Evolutionary conservation across 371 early-diverging fungal species (phyloP).

Genomic region (Dichotomocladium elegans): DNA sequence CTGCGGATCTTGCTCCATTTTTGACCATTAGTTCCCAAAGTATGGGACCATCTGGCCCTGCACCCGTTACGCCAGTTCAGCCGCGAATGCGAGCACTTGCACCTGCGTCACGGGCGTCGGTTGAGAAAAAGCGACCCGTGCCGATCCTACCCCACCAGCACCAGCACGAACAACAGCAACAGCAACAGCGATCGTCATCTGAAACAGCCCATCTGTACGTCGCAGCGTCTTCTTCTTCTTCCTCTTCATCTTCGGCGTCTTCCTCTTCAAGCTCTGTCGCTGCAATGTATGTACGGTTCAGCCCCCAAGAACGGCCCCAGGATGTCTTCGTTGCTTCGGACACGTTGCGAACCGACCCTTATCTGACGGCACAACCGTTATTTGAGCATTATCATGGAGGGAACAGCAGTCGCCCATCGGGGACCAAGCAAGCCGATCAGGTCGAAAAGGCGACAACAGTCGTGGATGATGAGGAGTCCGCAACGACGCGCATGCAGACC

Average conservation of each 20-base stretch:
- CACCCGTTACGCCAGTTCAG: constrained; percentile 1
- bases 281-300: constrained; percentile 12
- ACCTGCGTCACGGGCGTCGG: background rate
- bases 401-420: background rate
- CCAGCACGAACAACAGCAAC: background rate
- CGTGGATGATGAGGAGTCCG: background rate
- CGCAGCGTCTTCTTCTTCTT: background rate
- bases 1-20: constrained; percentile 8
- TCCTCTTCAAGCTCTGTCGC: constrained; percentile 3
- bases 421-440: background rate
- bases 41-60: background rate
- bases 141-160: background rate
- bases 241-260: background rate
- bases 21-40: constrained; percentile 5
- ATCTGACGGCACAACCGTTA: no score
- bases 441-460: constrained; percentile 1
- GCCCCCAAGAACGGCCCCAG: constrained; percentile 3
- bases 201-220: background rate
- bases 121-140: background rate
- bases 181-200: background rate
- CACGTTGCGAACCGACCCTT: background rate
- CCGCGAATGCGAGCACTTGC: background rate
- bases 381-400: background rate
- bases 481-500: constrained; percentile 1
- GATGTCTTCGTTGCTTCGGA: background rate